A percentile compares a stretch with the other conserved stretches of the same genome.
Conservation (phyloP, 164 flowering plant genomes). For the Houttuynia cordata region DNA sequence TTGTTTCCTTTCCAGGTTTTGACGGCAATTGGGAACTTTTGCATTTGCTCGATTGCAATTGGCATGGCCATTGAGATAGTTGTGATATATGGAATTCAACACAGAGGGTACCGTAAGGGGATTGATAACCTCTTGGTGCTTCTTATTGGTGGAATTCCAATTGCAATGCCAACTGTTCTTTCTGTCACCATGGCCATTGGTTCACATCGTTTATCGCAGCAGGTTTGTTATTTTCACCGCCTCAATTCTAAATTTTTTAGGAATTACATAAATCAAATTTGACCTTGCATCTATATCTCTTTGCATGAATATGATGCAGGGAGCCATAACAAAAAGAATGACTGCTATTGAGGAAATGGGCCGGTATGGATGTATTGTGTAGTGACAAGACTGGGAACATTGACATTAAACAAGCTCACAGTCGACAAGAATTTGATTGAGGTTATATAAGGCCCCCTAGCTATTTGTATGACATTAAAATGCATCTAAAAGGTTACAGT, state of each 20-base stretch:
- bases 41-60: slow-evolving; percentile 62
- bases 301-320: slow-evolving; percentile 20
- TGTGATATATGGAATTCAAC: slow-evolving; percentile 39
- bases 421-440: slow-evolving; percentile 60
- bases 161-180: slow-evolving; percentile 82
- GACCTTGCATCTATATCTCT: not conserved
- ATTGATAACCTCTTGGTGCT: slow-evolving; percentile 64
- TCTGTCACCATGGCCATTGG: slow-evolving; percentile 85
- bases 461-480: not conserved
- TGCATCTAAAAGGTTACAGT: not conserved
- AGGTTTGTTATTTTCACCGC: slow-evolving; percentile 24
- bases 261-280: no score
- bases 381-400: slow-evolving; percentile 79
- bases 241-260: not conserved
- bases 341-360: slow-evolving; percentile 89
- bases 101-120: slow-evolving; percentile 36
- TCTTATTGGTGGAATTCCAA: slow-evolving; percentile 80
- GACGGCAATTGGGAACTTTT: slow-evolving; percentile 71
- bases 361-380: slow-evolving; percentile 79
- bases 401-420: slow-evolving; percentile 61
- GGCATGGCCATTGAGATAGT: slow-evolving; percentile 61
- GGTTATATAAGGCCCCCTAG: slow-evolving; percentile 25
- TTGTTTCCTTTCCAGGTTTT: slow-evolving; percentile 34
- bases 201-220: slow-evolving; percentile 63
- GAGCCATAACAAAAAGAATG: slow-evolving; percentile 84